These are phyloP conservation scores for Teratosphaeria epicoccoides DNA, from an alignment of 2,329 filamentous ascomycete species.

Conservation along the genomic window DNA sequence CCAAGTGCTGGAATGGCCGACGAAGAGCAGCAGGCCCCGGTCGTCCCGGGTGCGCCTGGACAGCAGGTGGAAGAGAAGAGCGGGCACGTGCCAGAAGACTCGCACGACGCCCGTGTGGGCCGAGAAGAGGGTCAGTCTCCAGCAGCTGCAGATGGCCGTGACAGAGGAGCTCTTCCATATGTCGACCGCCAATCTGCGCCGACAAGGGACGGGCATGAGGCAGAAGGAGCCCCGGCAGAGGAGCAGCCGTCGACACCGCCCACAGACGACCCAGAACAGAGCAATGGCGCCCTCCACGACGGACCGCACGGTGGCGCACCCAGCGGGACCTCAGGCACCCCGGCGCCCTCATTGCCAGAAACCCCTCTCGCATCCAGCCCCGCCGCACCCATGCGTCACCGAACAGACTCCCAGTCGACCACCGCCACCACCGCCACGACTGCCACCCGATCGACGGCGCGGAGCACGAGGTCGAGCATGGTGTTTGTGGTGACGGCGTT, in stretches of 20 bases:
- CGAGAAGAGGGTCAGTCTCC: neutral
- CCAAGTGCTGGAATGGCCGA: constrained; percentile 25
- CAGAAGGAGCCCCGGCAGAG: constrained; percentile 3
- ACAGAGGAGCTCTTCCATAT: no score
- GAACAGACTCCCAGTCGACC: constrained; percentile 53
- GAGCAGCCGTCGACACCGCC: constrained; percentile 3
- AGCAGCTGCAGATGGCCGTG: neutral
- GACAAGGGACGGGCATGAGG: neutral
- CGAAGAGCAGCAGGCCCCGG: constrained; percentile 15
- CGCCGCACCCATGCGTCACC: constrained; percentile 27
- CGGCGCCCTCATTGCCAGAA: constrained; percentile 3
- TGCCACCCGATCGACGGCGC: constrained; percentile 35
- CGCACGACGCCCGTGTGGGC: neutral
- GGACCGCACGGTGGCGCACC: neutral
- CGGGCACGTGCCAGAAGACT: neutral
- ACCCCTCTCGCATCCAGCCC: constrained; percentile 7
- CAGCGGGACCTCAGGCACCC: neutral
- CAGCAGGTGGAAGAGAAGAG: neutral
- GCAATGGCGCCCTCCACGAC: neutral
- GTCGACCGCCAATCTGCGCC: neutral
- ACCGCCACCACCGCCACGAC: constrained; percentile 38
- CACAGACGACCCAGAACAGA: neutral
- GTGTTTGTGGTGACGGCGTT: constrained; percentile 92
- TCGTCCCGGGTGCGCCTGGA: constrained; percentile 2
- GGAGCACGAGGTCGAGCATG: constrained; percentile 72